Evolutionary conservation across 345 rosid genomes (phyloP), one percentile per base, ranked within the genome.

Genomic region (Hypericum perforatum): DNA sequence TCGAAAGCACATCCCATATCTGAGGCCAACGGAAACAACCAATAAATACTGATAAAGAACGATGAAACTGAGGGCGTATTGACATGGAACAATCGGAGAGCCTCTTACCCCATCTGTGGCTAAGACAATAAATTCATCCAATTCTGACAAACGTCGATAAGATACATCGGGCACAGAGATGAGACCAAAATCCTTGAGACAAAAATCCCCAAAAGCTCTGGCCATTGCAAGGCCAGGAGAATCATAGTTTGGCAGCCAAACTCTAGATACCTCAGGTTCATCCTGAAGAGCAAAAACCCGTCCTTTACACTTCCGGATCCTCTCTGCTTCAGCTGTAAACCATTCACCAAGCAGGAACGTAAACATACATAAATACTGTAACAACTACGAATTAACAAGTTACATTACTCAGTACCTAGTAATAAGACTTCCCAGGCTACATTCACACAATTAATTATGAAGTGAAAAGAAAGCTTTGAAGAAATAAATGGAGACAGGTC

Each of bases 201-300:
- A 89, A 70, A 94, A 94, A 76, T 94, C 97, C 58, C 99, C 97
- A 50, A 94, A 84, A 52, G 99, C 99, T 50, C 99, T 89, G 16
- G 99, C 95, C 99, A 94, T 94, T 49, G 99, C 99, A 45, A 94
- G 92, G 16, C 99, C 99, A 49, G 99, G 99, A 11, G 99, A 79
- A 65, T 85, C 80, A 75, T 70, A 67, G 67, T 94, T 80, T 57
- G 99, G 99, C 42, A 94, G 74, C 99, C 99, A 94, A 58, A 94
- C 94, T 69, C 99, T 77, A 38, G 81, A 72, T 66, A 94, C 99
- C 63, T 89, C 99, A 41, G 99, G 99, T 61, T 94, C 99, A 74
- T 84, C 97, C 46, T 64, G 76, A 62, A 94, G 96, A 11, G 99
- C 85, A 78, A 94, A 94, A 29, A 94, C 99, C 2, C 99, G 81